Evolutionary conservation across 495 filamentous ascomycete species (phyloP), one percentile per base, ranked within the genome.

Genomic region (Friedmanniomyces endolithicus): DNA sequence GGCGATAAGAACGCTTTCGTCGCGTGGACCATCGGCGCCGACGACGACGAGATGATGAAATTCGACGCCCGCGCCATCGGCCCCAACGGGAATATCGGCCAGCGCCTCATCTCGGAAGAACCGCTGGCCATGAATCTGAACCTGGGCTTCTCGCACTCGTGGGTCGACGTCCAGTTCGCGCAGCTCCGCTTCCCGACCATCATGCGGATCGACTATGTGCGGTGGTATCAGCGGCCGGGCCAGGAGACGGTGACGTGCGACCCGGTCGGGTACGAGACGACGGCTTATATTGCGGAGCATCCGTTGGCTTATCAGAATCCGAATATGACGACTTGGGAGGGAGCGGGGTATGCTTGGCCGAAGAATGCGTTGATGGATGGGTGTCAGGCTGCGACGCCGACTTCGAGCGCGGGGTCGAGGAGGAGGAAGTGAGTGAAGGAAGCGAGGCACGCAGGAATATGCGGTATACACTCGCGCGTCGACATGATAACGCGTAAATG

Each of bases 41-140:
- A 78, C 33, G 70, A 77, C 34, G 70, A 77, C 4, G 75, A 80
- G 47, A 83, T 78, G 17, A 87, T 81, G 82, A 83, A 76, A 31
- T 65, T 88, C 24, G 81, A 86, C 52, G 78, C 71, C 8, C 73
- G 76, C 22, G 75, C 85, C 16, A 70, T 87, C 19, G 76, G 82
- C 11, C 81, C 82, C 2, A 87, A 88, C 48, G 86, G 84, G 29
- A 88, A 88, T 62, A 69, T 88, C 53, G 84, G 85, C 27, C 79
- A 84, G 61, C 73, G 85, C 27, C 67, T 78, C 27, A 79, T 88
- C 53, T 83, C 84, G 0, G 65, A 78, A 52, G 86, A 89, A 53
- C 86, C 85, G 2, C 77, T 89, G 80, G 59, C 77, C 6, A 65
- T 87, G 6, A 69, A 87, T 53, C 73, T 82, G 67, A 88, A 89